Percentiles rank a stretch among this genome's conserved stretches.
Conservation (phyloP, 495 filamentous ascomycete species). For the Xylaria castorea region DNA sequence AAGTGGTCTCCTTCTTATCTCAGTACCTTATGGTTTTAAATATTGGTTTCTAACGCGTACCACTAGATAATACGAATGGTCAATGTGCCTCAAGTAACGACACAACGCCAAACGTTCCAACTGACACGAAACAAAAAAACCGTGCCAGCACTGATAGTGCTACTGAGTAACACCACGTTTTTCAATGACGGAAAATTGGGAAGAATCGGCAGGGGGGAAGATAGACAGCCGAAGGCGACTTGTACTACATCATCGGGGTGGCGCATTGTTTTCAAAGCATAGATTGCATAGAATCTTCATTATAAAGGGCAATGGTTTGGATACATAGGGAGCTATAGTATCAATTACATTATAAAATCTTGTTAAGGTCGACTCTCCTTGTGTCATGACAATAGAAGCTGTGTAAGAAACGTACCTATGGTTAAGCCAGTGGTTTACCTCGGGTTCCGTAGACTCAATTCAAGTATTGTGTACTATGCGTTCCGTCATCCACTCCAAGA, state of each 20-base stretch:
- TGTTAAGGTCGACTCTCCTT: background rate
- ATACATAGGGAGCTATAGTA: background rate
- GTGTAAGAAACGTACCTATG: background rate
- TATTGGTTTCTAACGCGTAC: background rate
- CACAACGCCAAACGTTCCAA: background rate
- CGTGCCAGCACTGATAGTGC: background rate
- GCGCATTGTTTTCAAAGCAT: slow-evolving; percentile 12
- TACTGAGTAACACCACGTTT: too few relatives aligned
- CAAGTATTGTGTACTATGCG: too few relatives aligned
- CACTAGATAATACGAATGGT: background rate
- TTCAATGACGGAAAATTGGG: background rate
- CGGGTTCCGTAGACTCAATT: background rate
- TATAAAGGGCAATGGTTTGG: background rate
- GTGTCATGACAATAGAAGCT: background rate
- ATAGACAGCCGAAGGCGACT: background rate
- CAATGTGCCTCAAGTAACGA: background rate
- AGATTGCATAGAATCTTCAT: background rate
- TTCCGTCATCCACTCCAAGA: slow-evolving; percentile 62
- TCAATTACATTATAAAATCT: background rate
- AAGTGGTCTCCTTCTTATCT: background rate
- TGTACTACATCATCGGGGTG: slow-evolving; percentile 2
- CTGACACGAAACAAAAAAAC: background rate
- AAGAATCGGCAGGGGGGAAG: background rate
- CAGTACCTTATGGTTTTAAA: background rate
- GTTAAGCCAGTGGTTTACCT: background rate